Evolutionary conservation across 495 filamentous ascomycete genomes (phyloP), one percentile per base, ranked within the genome.

Genomic region (Penicillium antarcticum): DNA sequence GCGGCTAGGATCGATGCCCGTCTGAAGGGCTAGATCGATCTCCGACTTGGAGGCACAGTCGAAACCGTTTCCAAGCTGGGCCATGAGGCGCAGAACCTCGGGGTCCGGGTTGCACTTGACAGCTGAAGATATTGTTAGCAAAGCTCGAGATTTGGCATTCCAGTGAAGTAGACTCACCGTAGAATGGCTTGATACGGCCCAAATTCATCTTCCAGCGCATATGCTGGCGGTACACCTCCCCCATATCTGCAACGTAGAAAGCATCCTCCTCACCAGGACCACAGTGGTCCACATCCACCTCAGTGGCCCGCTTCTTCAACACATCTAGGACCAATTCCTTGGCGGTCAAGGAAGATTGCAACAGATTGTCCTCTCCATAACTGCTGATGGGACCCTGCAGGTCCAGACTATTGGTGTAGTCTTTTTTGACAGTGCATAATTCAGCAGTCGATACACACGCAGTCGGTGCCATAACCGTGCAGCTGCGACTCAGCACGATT

Each of bases 41-140:
- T 99, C 94, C 45, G 83, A 76, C 81, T 96, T 96, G 65, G 95
- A 97, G 46, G 94, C 94, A 69, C 94, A 99, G 72, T 99, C 94
- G 70, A 99, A 99, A 52, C 95, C 94, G 52, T 91, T 92, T 56
- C 91, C 94, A 43, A 97, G 80, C 50, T 81, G 80, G 55, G 89
- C 83, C 63, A 99, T 83, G 45, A 97, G 86, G 61, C 87, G 84
- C 52, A 99, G 73, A 39, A 99, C 85, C 70, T 88, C 87, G 2
- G 86, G 83, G 70, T 97, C 94, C 10, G 91, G 90, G 78, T 99
- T 97, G 69, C 94, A 97, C 74, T 99, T 99, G 74, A 99, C 91
- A 53, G 94, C 92, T 96, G 58, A 37, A 40, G 12, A 42, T 9
- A 14, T 21, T 18, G 24, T 51, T 40, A 45, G 43, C 23, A 29